phyloP scores from a whole-genome alignment of 495 filamentous ascomycete genomes.

The Neurospora terricola region DNA sequence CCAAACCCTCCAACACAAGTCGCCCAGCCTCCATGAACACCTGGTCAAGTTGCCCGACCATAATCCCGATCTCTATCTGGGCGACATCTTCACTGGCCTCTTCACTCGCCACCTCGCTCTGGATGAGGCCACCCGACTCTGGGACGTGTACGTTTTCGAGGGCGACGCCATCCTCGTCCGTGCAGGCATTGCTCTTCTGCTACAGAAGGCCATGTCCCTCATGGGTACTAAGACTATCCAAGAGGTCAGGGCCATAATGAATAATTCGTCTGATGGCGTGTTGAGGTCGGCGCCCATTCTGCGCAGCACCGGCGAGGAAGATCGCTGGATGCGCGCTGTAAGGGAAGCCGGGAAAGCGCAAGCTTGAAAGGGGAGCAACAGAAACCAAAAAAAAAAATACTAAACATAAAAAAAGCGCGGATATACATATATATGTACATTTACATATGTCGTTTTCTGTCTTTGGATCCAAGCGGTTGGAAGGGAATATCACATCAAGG shows the following conservation, averaged over 20 bases:
- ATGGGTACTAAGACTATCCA: slow-evolving; percentile 22
- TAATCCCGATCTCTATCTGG: slow-evolving; percentile 41
- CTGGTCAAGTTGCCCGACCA: slow-evolving; percentile 39
- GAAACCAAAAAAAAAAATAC: neutral
- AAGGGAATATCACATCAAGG: neutral
- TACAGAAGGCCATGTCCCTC: slow-evolving; percentile 33
- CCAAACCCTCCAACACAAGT: slow-evolving; percentile 61
- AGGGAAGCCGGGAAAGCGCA: slow-evolving; percentile 22
- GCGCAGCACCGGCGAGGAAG: slow-evolving; percentile 22
- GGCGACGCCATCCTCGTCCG: slow-evolving; percentile 75
- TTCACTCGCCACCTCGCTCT: slow-evolving; percentile 49
- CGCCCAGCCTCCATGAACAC: slow-evolving; percentile 58
- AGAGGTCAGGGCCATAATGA: slow-evolving; percentile 25
- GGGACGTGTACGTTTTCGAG: slow-evolving; percentile 94
- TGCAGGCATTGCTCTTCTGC: slow-evolving; percentile 62
- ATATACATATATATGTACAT: neutral
- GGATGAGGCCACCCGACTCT: slow-evolving; percentile 69
- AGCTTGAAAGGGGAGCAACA: neutral
- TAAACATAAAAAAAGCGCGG: neutral
- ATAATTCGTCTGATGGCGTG: slow-evolving; percentile 1
- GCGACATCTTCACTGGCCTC: slow-evolving; percentile 40
- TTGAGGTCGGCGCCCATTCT: slow-evolving; percentile 6
- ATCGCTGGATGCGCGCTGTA: slow-evolving; percentile 27
- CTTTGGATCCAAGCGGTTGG: neutral
- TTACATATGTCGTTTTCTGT: neutral